Percentiles rank a stretch among this genome's conserved stretches.
Conservation (phyloP, 2,329 filamentous ascomycete species). For the Trichoderma brevicompactum region DNA sequence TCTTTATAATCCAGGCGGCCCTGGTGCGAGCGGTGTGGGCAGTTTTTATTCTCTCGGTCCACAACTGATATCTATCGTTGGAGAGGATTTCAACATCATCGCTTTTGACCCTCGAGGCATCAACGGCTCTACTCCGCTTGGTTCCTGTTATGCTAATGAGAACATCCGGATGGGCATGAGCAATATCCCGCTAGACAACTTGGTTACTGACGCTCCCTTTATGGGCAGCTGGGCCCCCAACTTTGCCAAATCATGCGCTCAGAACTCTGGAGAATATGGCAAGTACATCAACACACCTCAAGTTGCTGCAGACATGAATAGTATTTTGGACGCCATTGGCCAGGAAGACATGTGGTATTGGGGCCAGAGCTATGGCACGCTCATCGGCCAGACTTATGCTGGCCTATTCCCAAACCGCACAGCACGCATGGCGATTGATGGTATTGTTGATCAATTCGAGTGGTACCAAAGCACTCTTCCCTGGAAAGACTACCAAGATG, state of each 20-base stretch:
- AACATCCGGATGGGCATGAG: no score
- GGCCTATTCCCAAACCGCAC: conserved; percentile 44
- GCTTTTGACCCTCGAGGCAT: no score
- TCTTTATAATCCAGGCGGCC: conserved; percentile 54
- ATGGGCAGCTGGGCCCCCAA: no score
- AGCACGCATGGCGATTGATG: conserved; percentile 44
- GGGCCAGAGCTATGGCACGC: conserved; percentile 50
- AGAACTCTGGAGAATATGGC: no score
- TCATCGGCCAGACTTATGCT: conserved; percentile 49
- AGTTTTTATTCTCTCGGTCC: conserved; percentile 45
- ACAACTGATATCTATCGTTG: conserved; percentile 41
- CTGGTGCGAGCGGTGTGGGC: conserved; percentile 49
- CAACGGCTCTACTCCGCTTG: no score
- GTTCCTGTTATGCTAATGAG: no score
- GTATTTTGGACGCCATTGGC: conserved; percentile 49
- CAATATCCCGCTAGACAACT: no score
- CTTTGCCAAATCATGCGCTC: no score
- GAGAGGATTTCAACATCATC: no score
- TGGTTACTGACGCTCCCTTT: no score
- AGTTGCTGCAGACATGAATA: conserved; percentile 57
- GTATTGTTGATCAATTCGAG: conserved; percentile 41
- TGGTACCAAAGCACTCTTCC: conserved; percentile 40
- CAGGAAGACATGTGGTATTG: conserved; percentile 44
- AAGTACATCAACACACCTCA: conserved; percentile 49
- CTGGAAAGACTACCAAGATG: conserved; percentile 38